phyloP scores from a whole-genome alignment of 805 yeast genomes.

The Metschnikowia chrysomelidarum region DNA sequence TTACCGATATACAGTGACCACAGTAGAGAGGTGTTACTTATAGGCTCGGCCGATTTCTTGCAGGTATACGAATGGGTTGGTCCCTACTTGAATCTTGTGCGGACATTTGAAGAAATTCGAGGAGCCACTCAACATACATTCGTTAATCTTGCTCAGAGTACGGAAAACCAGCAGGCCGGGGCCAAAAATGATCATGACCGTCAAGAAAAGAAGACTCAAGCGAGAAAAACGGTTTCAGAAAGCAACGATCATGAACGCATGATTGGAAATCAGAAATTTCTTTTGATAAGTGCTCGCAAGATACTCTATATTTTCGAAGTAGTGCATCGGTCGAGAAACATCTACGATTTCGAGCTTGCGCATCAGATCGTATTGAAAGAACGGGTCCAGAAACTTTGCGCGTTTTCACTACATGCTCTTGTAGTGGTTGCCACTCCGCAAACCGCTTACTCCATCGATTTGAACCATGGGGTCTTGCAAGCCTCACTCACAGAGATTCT shows the following conservation, averaged over 20 bases:
- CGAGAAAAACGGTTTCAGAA: not conserved
- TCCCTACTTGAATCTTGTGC: constrained; percentile 31
- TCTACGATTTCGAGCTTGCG: constrained; percentile 26
- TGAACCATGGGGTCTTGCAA: too few relatives aligned
- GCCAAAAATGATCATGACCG: not conserved
- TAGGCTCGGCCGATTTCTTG: constrained; percentile 25
- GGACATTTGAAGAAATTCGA: constrained; percentile 26
- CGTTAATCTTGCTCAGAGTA: not conserved
- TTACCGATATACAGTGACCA: constrained; percentile 20
- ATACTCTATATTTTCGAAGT: constrained; percentile 28
- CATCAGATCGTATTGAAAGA: constrained; percentile 32
- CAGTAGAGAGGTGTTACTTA: constrained; percentile 25
- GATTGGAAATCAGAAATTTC: too few relatives aligned
- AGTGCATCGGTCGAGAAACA: constrained; percentile 29
- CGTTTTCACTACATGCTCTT: constrained; percentile 8
- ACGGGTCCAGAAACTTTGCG: constrained; percentile 24
- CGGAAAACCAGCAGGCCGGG: not conserved
- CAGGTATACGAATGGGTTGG: constrained; percentile 32
- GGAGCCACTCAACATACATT: constrained; percentile 1
- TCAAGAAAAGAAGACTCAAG: constrained; percentile 2
- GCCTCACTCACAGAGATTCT: too few relatives aligned
- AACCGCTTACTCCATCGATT: constrained; percentile 28
- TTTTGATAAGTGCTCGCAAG: constrained; percentile 31
- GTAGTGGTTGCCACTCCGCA: constrained; percentile 23
- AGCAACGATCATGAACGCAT: not conserved